Conservation (phyloP, 2,329 filamentous ascomycete species). For the Trichoderma sp. region DNA sequence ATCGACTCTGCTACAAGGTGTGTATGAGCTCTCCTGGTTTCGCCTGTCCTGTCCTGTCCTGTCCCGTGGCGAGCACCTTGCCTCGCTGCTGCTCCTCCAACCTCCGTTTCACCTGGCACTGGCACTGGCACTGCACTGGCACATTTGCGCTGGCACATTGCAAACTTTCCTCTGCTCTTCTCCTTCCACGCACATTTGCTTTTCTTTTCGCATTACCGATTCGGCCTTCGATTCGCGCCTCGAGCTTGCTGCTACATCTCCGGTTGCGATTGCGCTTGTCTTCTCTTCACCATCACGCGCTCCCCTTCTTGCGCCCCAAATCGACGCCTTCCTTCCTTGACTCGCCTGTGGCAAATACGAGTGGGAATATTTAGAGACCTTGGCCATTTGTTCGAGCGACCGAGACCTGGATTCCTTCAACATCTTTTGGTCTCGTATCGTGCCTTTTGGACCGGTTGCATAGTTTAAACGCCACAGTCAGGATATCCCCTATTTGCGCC, state of each 20-base stretch:
- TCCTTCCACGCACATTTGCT: neutral
- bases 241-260: neutral
- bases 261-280: neutral
- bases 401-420: slow-evolving; percentile 20
- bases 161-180: slow-evolving; percentile 1
- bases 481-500: slow-evolving; percentile 7
- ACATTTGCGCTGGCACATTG: neutral
- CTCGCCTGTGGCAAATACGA: neutral
- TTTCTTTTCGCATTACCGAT: neutral
- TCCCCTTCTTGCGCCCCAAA: neutral
- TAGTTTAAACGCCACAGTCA: slow-evolving; percentile 25
- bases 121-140: neutral
- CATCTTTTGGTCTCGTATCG: slow-evolving; percentile 24
- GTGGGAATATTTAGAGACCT: neutral
- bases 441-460: slow-evolving; percentile 26
- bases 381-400: neutral
- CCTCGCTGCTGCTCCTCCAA: slow-evolving; percentile 20
- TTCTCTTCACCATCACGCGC: neutral
- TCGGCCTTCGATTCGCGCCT: slow-evolving; percentile 12
- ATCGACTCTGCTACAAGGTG: slow-evolving; percentile 16
- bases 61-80: slow-evolving; percentile 10
- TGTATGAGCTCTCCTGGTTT: slow-evolving; percentile 18
- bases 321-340: neutral
- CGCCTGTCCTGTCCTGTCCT: neutral
- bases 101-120: neutral